Conservation (phyloP, 192 early-diverging fungal species). For the Entomortierella beljakovae region DNA sequence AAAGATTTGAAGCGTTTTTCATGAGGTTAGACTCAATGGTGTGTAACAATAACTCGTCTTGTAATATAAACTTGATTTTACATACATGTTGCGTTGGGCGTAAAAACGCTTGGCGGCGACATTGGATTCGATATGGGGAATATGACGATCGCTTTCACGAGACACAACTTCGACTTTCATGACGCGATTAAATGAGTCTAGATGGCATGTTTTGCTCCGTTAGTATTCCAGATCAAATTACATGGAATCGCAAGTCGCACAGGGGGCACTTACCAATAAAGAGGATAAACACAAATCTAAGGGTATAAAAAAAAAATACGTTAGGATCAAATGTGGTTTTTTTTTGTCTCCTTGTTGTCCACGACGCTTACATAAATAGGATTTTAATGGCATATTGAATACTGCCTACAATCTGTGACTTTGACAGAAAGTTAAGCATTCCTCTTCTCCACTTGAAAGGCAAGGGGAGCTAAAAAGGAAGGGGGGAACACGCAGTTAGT, state of each 20-base stretch:
- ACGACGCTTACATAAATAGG: constrained; percentile 64
- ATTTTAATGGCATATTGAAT: constrained; percentile 60
- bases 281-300: constrained; percentile 65
- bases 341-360: neutral
- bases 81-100: constrained; percentile 69
- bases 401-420: constrained; percentile 53
- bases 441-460: constrained; percentile 60
- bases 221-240: too few relatives aligned
- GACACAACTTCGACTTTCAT: constrained; percentile 43
- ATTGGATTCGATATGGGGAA: constrained; percentile 48
- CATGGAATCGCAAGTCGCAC: too few relatives aligned
- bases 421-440: constrained; percentile 58
- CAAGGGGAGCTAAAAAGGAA: constrained; percentile 58
- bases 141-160: constrained; percentile 11
- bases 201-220: neutral
- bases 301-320: neutral
- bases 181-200: constrained; percentile 63
- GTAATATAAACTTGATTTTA: neutral
- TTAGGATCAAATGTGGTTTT: neutral
- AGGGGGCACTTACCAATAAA: constrained; percentile 59
- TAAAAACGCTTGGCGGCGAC: constrained; percentile 65
- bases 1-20: neutral
- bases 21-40: neutral
- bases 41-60: neutral
- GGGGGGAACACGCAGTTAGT: too few relatives aligned